Percentiles rank a stretch among this genome's conserved stretches.
These are phyloP conservation scores for Pneumocystis canis DNA, from an alignment of 1,139 yeast genomes.

Conservation along the genomic window DNA sequence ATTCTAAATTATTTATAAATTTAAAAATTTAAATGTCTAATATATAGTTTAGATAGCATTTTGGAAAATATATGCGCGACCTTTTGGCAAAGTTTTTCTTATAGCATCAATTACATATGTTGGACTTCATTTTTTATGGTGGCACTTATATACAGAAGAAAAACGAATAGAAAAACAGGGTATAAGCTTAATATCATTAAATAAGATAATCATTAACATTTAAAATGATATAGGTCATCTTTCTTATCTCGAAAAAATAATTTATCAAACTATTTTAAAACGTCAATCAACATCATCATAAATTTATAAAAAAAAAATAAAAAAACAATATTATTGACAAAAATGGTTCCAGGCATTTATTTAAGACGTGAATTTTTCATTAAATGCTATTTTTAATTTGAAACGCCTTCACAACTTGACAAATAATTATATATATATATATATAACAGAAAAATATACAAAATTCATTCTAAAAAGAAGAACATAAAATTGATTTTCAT, in stretches of 20 bases:
- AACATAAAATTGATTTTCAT: background rate
- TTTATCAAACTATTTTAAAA: background rate
- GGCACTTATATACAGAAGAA: background rate
- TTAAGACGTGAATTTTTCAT: no score
- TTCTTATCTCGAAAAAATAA: background rate
- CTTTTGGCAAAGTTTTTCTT: background rate
- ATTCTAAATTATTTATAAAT: background rate
- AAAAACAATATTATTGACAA: background rate
- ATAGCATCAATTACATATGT: background rate
- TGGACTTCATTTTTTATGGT: background rate
- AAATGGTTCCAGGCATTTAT: no score
- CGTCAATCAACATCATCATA: background rate
- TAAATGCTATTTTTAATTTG: no score
- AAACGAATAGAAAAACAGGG: background rate
- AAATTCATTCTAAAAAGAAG: background rate
- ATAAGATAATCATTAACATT: background rate
- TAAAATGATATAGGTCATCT: background rate
- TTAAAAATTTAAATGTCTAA: background rate
- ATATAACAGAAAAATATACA: background rate
- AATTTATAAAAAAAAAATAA: background rate
- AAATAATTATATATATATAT: no score
- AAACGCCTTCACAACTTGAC: no score
- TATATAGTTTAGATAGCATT: background rate
- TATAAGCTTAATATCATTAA: background rate
- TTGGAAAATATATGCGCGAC: background rate